These are phyloP conservation scores for Endothia cerciana DNA, from an alignment of 2,329 filamentous ascomycete genomes.

Conservation along the genomic window DNA sequence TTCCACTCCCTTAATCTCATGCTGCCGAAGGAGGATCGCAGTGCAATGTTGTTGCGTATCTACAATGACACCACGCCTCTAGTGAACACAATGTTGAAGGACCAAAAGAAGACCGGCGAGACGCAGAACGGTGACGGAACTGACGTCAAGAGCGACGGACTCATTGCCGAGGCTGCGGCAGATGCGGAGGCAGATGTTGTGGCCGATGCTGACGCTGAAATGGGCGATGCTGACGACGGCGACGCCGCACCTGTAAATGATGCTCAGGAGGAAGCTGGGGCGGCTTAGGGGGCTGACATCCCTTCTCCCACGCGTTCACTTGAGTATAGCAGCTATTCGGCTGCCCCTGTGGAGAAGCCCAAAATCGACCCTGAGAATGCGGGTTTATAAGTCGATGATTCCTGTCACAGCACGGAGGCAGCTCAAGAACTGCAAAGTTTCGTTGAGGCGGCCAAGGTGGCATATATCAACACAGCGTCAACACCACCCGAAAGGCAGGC, in stretches of 20 bases:
- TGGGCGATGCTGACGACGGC: background rate
- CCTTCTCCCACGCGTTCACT: background rate
- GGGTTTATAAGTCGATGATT: background rate
- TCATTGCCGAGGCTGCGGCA: slow-evolving; percentile 25
- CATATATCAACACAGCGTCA: background rate
- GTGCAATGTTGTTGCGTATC: slow-evolving; percentile 86
- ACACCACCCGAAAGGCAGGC: background rate
- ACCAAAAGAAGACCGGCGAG: slow-evolving; percentile 48
- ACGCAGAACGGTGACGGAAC: slow-evolving; percentile 36
- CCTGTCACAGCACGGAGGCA: background rate
- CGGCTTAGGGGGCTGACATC: slow-evolving; percentile 1
- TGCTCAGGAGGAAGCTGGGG: slow-evolving; percentile 12
- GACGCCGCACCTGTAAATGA: slow-evolving; percentile 13
- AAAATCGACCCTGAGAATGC: background rate
- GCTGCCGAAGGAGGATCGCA: slow-evolving; percentile 95
- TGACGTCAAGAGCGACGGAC: slow-evolving; percentile 39
- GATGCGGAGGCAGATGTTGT: background rate
- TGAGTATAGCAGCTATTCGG: background rate
- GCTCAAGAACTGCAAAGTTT: background rate
- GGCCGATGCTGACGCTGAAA: slow-evolving; percentile 15
- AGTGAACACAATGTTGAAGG: slow-evolving; percentile 68
- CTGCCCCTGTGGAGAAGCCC: background rate
- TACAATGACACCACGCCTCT: slow-evolving; percentile 89
- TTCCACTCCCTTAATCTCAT: slow-evolving; percentile 92
- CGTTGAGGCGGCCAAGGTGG: background rate